phyloP scores from a whole-genome alignment of 73 alveolate species.

The Paramecium pentaurelia region DNA sequence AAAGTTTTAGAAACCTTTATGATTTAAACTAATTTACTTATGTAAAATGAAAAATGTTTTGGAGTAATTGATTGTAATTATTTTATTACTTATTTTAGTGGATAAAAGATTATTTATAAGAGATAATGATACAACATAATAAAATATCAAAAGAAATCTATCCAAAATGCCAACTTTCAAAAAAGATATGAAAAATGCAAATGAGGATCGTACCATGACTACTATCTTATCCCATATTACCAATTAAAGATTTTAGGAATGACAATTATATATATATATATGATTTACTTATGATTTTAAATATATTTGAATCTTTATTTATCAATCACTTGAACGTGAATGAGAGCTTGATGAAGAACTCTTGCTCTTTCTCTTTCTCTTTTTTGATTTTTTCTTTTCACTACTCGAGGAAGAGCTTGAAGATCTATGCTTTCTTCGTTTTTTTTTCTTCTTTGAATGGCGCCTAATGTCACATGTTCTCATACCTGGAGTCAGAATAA shows the following conservation, averaged over 20 bases:
- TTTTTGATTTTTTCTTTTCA: constrained; percentile 42
- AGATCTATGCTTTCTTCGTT: constrained; percentile 23
- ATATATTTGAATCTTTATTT: background rate
- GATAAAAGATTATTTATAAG: constrained; percentile 4
- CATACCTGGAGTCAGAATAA: constrained; percentile 35
- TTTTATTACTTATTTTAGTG: background rate
- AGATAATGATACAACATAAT: background rate
- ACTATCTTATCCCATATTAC: constrained; percentile 38
- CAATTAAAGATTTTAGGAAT: constrained; percentile 1
- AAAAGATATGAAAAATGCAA: background rate
- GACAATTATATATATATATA: background rate
- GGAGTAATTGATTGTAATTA: constrained; percentile 29
- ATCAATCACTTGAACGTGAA: constrained; percentile 34
- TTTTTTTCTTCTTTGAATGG: constrained; percentile 37
- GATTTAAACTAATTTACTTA: background rate
- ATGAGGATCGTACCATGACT: background rate
- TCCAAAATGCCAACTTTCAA: constrained; percentile 35
- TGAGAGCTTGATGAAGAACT: constrained; percentile 4
- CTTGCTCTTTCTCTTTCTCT: constrained; percentile 11
- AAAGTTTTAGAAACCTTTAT: constrained; percentile 8
- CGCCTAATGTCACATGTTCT: constrained; percentile 37
- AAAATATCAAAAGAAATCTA: background rate
- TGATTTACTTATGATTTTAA: background rate
- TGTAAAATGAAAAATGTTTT: constrained; percentile 25
- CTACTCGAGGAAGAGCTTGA: constrained; percentile 34